Percentiles rank a stretch among this genome's conserved stretches.
phyloP scores from a whole-genome alignment of 495 filamentous ascomycete species.

The Aspergillus conjunctus region DNA sequence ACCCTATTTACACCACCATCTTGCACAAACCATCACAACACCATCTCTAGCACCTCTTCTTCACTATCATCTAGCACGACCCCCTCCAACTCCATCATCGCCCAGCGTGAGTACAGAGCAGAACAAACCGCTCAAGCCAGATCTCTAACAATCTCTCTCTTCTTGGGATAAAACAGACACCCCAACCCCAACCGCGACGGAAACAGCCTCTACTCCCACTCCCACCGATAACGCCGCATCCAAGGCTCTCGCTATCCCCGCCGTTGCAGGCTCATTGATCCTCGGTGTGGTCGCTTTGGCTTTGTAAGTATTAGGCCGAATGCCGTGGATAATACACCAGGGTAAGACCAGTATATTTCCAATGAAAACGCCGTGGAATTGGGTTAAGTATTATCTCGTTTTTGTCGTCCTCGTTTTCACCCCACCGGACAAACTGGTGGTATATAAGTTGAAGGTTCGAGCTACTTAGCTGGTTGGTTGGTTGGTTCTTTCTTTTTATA shows the following conservation, averaged over 20 bases:
- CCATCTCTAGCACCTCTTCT: conserved; percentile 6
- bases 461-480: background rate
- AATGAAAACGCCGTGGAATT: background rate
- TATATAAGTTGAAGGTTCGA: background rate
- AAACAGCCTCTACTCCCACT: background rate
- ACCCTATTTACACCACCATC: conserved; percentile 4
- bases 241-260: background rate
- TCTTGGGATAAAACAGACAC: background rate
- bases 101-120: background rate
- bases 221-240: conserved; percentile 6
- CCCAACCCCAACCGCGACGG: conserved; percentile 4
- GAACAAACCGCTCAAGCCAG: background rate
- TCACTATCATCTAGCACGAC: conserved; percentile 4
- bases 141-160: background rate
- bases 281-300: conserved; percentile 9
- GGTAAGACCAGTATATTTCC: background rate
- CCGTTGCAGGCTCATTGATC: background rate
- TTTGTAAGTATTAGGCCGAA: conserved; percentile 6
- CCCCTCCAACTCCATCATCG: conserved; percentile 1
- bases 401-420: background rate
- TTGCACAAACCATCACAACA: background rate
- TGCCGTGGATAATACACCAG: background rate
- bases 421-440: background rate
- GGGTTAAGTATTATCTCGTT: background rate
- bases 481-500: conserved; percentile 3